phyloP scores from a whole-genome alignment of 176 grass and related monocot species.

The Oryza meridionalis region DNA sequence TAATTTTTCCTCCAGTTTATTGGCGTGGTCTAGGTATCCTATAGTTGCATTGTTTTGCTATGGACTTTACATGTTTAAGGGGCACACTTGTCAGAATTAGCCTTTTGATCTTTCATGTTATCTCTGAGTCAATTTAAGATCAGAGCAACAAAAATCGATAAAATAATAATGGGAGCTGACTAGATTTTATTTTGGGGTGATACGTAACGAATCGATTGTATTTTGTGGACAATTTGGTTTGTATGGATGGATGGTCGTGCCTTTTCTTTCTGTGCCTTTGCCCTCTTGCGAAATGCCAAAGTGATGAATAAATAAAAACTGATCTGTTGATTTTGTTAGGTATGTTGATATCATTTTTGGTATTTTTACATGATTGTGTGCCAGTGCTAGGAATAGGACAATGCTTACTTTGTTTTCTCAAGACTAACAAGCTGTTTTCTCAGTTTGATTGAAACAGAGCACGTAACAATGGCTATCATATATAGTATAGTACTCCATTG shows the following conservation, averaged over 20 bases:
- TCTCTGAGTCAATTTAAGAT: no score
- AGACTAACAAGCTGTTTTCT: not conserved
- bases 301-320: not conserved
- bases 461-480: not conserved
- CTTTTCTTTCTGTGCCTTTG: not conserved
- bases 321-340: not conserved
- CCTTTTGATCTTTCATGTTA: no score
- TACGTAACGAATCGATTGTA: conserved; percentile 13
- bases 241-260: not conserved
- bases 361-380: not conserved
- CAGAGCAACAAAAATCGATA: not conserved
- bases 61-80: no score
- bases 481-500: not conserved
- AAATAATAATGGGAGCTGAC: conserved; percentile 42
- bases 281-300: conserved; percentile 14
- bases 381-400: not conserved
- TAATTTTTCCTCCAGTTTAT: no score
- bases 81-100: no score
- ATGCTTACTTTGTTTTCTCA: not conserved
- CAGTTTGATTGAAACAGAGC: not conserved
- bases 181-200: conserved; percentile 48
- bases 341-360: not conserved
- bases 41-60: no score
- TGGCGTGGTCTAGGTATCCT: no score
- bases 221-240: conserved; percentile 13